Evolutionary conservation across 495 filamentous ascomycete species (phyloP).

Genomic region (Tetracladium marchalianum): DNA sequence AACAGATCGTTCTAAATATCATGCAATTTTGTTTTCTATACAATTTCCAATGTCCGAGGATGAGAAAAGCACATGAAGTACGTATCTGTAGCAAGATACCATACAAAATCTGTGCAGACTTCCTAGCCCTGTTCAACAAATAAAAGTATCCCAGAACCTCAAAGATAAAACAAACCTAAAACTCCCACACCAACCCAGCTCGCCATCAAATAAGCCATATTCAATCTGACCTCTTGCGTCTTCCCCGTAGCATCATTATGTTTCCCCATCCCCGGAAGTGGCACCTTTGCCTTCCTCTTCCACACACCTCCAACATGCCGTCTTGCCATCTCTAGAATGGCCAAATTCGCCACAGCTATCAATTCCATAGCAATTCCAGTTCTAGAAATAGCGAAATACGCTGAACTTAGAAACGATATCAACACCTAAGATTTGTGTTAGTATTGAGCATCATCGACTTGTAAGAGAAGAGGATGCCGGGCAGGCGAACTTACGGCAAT

Average conservation of each 20-base stretch:
- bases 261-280: conserved; percentile 6
- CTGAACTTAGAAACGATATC: conserved; percentile 1
- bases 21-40: too few relatives aligned
- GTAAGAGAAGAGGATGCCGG: neutral
- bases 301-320: conserved; percentile 9
- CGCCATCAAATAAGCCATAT: conserved; percentile 7
- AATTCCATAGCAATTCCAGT: too few relatives aligned
- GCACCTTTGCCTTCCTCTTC: conserved; percentile 9
- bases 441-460: too few relatives aligned
- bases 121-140: too few relatives aligned
- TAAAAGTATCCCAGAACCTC: too few relatives aligned
- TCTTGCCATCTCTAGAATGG: conserved; percentile 1
- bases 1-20: too few relatives aligned
- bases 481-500: conserved; percentile 3
- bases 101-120: too few relatives aligned
- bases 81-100: too few relatives aligned
- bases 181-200: conserved; percentile 5
- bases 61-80: too few relatives aligned
- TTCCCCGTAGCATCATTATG: conserved; percentile 14
- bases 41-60: too few relatives aligned
- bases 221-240: conserved; percentile 12
- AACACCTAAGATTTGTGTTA: conserved; percentile 1
- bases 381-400: neutral
- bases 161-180: neutral
- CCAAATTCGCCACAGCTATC: conserved; percentile 1